Percentiles rank a stretch among this genome's conserved stretches.
phyloP scores from a whole-genome alignment of 2,329 filamentous ascomycete species.

The Cercospora canescens region DNA sequence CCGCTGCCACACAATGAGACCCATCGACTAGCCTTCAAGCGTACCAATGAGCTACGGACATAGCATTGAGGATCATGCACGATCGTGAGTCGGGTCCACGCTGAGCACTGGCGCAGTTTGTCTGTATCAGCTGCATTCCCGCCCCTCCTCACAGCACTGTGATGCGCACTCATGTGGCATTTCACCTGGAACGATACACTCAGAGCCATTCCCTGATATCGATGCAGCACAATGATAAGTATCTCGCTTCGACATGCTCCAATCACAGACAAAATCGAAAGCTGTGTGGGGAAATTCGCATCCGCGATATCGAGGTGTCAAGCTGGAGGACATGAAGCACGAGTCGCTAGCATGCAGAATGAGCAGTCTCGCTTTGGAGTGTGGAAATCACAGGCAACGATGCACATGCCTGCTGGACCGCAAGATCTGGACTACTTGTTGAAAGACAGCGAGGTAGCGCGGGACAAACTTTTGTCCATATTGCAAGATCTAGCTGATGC shows the following conservation, averaged over 20 bases:
- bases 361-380: neutral
- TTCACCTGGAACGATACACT: too few relatives aligned
- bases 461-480: neutral
- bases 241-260: neutral
- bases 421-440: neutral
- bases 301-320: neutral
- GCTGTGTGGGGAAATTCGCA: neutral
- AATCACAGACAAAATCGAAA: neutral
- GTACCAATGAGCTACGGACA: too few relatives aligned
- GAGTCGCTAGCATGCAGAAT: neutral
- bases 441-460: neutral
- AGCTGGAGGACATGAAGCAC: neutral
- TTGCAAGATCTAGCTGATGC: neutral
- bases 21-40: too few relatives aligned
- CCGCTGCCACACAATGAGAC: too few relatives aligned
- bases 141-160: too few relatives aligned
- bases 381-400: neutral
- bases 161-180: too few relatives aligned
- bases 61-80: too few relatives aligned
- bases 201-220: too few relatives aligned
- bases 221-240: too few relatives aligned
- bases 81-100: too few relatives aligned
- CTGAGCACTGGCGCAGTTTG: too few relatives aligned
- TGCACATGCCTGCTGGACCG: neutral
- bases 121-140: too few relatives aligned